Evolutionary conservation across 2,329 filamentous ascomycete genomes (phyloP), one percentile per base, ranked within the genome.

Genomic region (Lizonia empirigonia): DNA sequence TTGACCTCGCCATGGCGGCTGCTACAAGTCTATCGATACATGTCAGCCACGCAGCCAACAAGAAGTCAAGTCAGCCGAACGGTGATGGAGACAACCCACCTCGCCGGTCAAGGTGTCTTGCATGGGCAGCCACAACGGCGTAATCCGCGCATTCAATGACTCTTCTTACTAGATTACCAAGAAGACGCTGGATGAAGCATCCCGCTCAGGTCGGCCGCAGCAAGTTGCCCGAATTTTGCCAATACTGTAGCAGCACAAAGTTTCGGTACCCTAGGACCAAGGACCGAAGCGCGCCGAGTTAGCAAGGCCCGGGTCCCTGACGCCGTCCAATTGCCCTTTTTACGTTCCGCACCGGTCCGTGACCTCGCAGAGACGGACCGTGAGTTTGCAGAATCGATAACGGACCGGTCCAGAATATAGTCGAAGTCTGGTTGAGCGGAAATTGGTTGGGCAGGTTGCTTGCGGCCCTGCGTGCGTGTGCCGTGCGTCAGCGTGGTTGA

Each of bases 371-470:
- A 38, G 38, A 44, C 46, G 39, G 38, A 44, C 39, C 46, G 39
- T 41, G 34, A 45, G 39, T 38, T 50, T 33, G 46, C 46, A 44
- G 46, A 39, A 50, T 39, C 48, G 36, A 41, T 46, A 37, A 45
- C 48, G 41, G 48, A 51, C 48, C 48, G 48, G 48, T 51, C 41
- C 48, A 51, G 48, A 51, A 35, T 22, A 37, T 23, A 41, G 39
- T 19, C 13, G 33, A 51, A 51, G 35, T 45, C 36, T 51, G 40
- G 48, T 35, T 35, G 35, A 16, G 41, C 30, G 35, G 36, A 41
- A 51, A 45, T 39, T 50, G 35, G 35, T 44, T 50, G 47, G 40
- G 47, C 34, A 37, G 33, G 16, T 44, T 39, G 35, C 29, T 40
- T 42, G 38, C 32, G 24, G 46, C 46, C 40, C 32, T 32, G 20